Evolutionary conservation across 352 stramenopile species (phyloP), one percentile per base, ranked within the genome.

Genomic region (Pythium chondricola): DNA sequence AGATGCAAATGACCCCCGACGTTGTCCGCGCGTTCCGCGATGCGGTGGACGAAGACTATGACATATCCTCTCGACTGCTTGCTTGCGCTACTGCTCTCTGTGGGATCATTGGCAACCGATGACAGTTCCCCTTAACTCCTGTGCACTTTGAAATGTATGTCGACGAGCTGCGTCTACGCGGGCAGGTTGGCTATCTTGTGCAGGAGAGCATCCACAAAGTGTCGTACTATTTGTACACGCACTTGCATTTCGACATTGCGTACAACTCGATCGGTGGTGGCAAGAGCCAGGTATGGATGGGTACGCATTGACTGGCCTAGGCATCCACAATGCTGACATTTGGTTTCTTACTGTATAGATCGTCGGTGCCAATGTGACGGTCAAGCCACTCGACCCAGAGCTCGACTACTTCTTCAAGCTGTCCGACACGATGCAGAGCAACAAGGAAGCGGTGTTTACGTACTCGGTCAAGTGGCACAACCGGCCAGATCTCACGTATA

Each of bases 1-100:
- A 93, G 48, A 81, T 88, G 18, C 55, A 50, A 11, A 71, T 98
- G 24, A 80, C 67, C 0, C 59, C 62, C 0, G 73, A 90, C 5
- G 80, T 96, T 21, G 61, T 97, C 42, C 75, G 89, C 45, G 67
- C 74, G 13, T 96, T 99, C 52, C 95, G 93, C 41, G 86, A 98
- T 33, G 96, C 95, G 0, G 96, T 99, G 47, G 87, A 98, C 54
- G 93, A 98, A 59, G 92, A 98, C 69, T 99, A 98, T 69, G 98
- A 84, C 52, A 78, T 78, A 74, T 74, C 65, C 61, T 74, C 60
- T 60, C 50, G 30, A 43, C 8, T 25, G 38, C 30, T 25, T 45
- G 13, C 29, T 33, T 33, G 29, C 29, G 29, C 2, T 29, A 25
- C 9, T 36, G 32, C 24, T 16, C 18, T 33, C 29, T 22, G 20